Evolutionary conservation across 257 asterid genomes (phyloP).

Genomic region (Petrea volubilis): DNA sequence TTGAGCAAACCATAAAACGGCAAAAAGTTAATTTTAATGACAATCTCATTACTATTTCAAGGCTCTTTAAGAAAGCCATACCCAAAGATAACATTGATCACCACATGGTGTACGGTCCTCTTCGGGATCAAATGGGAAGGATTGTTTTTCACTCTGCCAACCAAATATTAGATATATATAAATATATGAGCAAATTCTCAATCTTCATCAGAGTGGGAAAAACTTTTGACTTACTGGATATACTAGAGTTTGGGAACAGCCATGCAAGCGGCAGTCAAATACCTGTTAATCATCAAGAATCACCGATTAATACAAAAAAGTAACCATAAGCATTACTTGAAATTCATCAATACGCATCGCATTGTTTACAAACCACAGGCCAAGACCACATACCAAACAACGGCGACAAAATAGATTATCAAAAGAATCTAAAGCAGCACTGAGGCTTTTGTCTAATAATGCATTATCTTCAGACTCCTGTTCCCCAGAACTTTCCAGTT

Average conservation of each 20-base stretch:
- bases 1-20: too few relatives aligned
- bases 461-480: constrained; percentile 41
- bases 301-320: background rate
- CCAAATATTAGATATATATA: constrained; percentile 26
- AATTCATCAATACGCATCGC: constrained; percentile 6
- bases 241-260: constrained; percentile 71
- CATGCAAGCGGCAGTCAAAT: constrained; percentile 92
- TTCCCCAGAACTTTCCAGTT: constrained; percentile 35
- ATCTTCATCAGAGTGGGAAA: constrained; percentile 5
- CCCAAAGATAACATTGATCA: constrained; percentile 85
- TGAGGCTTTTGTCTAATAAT: constrained; percentile 64
- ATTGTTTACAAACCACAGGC: constrained; percentile 6
- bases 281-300: constrained; percentile 50
- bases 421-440: constrained; percentile 82
- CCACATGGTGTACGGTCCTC: constrained; percentile 79
- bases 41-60: constrained; percentile 4
- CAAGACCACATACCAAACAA: constrained; percentile 73
- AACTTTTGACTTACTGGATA: constrained; percentile 59
- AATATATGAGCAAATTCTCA: constrained; percentile 22
- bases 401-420: constrained; percentile 97
- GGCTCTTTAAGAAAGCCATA: constrained; percentile 31
- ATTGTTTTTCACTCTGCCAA: constrained; percentile 72
- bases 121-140: constrained; percentile 57
- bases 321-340: background rate
- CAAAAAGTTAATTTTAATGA: background rate